Conservation (phyloP, 1,284 basidiomycete genomes). For the Agaricales sp. region DNA sequence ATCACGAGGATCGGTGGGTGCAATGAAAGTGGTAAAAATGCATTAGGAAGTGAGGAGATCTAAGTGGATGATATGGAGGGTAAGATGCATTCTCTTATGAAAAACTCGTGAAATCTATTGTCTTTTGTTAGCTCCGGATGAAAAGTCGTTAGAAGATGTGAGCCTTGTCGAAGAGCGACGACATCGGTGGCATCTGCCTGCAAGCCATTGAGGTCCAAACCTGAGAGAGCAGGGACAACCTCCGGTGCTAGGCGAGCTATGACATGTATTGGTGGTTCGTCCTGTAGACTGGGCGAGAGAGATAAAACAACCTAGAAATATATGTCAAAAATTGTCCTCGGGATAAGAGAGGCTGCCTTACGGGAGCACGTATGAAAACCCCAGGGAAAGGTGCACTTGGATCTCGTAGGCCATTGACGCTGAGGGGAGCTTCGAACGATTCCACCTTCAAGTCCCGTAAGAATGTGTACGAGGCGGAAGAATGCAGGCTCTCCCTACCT, state of each 20-base stretch:
- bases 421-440: slow-evolving; percentile 78
- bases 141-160: slow-evolving; percentile 83
- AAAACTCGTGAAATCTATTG: slow-evolving; percentile 83
- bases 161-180: slow-evolving; percentile 83
- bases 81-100: slow-evolving; percentile 57
- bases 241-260: slow-evolving; percentile 65
- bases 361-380: slow-evolving; percentile 93
- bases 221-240: slow-evolving; percentile 43
- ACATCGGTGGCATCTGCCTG: slow-evolving; percentile 54
- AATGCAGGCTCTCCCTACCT: slow-evolving; percentile 32
- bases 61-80: slow-evolving; percentile 11
- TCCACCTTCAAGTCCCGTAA: slow-evolving; percentile 79
- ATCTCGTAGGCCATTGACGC: slow-evolving; percentile 55
- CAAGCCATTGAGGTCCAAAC: slow-evolving; percentile 21
- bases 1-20: too few relatives aligned
- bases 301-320: slow-evolving; percentile 47
- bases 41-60: slow-evolving; percentile 1
- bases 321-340: slow-evolving; percentile 10
- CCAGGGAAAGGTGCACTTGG: slow-evolving; percentile 66
- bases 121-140: slow-evolving; percentile 92
- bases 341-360: slow-evolving; percentile 28
- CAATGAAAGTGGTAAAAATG: too few relatives aligned
- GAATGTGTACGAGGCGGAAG: slow-evolving; percentile 2
- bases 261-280: slow-evolving; percentile 46
- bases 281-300: slow-evolving; percentile 27